Evolutionary conservation across 208 protist genomes (phyloP), one percentile per base, ranked within the genome.

Genomic region (Wallacemonas sp.): DNA sequence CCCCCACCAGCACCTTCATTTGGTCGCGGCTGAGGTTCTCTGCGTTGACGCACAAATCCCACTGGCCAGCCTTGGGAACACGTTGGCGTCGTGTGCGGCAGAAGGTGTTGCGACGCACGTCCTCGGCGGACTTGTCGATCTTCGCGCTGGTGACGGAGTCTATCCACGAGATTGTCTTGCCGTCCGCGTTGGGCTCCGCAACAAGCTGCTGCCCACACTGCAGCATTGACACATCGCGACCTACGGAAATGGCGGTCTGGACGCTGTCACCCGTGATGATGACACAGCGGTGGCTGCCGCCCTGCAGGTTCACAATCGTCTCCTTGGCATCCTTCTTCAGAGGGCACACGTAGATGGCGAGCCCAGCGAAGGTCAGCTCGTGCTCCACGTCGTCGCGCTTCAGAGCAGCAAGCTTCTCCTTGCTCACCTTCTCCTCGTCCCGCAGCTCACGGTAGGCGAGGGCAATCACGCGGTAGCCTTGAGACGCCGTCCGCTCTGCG

Each of bases 241-340:
- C 98, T 19, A 99, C 98, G 24, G 97, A 96, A 59, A 96, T 95
- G 21, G 97, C 98, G 1, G 98, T 99, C 30, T 98, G 88, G 24
- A 91, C 82, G 79, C 97, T 98, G 76, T 99, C 98, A 49, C 98
- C 98, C 2, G 98, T 99, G 64, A 99, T 98, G 90, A 99, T 99
- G 41, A 97, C 82, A 39, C 96, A 95, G 42, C 82, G 82, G 68
- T 97, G 93, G 58, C 86, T 90, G 65, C 85, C 82, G 27, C 73
- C 65, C 22, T 87, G 68, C 19, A 99, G 72, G 60, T 90, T 84
- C 47, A 70, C 58, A 55, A 99, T 95, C 15, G 91, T 91, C 27
- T 80, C 63, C 27, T 68, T 67, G 12, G 95, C 87, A 63, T 98
- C 97, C 74, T 88, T 85, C 76, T 98, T 98, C 9, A 98, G 72